These are phyloP conservation scores for Phylloboletellus chloephorus DNA, from an alignment of 1,284 basidiomycete genomes.

Conservation along the genomic window DNA sequence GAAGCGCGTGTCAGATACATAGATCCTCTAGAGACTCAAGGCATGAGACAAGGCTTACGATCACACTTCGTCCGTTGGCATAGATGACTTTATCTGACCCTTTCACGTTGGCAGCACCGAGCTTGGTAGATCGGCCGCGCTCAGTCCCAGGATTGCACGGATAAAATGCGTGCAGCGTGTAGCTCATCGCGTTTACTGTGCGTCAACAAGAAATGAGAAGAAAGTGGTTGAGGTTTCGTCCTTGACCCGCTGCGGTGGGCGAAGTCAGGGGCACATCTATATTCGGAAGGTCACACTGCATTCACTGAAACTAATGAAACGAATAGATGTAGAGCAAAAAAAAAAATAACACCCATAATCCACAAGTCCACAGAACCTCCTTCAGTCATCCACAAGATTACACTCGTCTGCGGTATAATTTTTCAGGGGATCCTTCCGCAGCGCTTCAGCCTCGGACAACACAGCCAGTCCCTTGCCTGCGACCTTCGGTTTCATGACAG, in stretches of 20 bases:
- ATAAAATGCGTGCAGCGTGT: constrained; percentile 43
- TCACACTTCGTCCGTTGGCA: constrained; percentile 78
- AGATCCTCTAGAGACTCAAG: not conserved
- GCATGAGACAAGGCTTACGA: constrained; percentile 50
- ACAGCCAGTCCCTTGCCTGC: constrained; percentile 38
- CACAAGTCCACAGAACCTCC: not conserved
- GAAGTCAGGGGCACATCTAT: constrained; percentile 18
- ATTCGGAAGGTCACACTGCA: constrained; percentile 8
- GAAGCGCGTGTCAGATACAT: constrained; percentile 3
- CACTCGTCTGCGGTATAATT: constrained; percentile 47
- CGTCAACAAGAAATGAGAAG: too few relatives aligned
- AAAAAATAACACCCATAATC: constrained; percentile 1
- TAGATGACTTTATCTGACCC: constrained; percentile 74
- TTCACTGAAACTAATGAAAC: too few relatives aligned
- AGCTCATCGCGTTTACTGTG: constrained; percentile 18
- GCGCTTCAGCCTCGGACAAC: constrained; percentile 63
- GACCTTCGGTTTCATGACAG: constrained; percentile 59
- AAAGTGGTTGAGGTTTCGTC: too few relatives aligned
- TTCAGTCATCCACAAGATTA: constrained; percentile 21
- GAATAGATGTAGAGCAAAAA: constrained; percentile 14
- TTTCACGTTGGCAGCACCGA: constrained; percentile 63
- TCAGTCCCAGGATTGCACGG: constrained; percentile 73
- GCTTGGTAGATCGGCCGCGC: constrained; percentile 75
- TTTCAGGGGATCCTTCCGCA: constrained; percentile 72
- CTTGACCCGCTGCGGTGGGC: constrained; percentile 12